A percentile compares a stretch with the other conserved stretches of the same genome.
Conservation (phyloP, 805 yeast genomes). For the Candida nanaspora region DNA sequence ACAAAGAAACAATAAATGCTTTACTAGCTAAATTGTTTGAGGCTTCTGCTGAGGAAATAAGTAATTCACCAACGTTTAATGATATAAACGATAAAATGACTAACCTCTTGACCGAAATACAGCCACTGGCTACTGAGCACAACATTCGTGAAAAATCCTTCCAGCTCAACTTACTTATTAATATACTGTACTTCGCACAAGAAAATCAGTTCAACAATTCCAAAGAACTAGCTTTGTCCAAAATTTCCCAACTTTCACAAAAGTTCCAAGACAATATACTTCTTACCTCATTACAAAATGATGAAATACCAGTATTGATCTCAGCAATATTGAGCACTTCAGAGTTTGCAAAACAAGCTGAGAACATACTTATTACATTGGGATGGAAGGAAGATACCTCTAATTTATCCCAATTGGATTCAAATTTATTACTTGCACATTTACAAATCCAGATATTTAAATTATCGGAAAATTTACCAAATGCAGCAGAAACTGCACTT, state of each 20-base stretch:
- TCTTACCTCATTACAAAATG: conserved; percentile 13
- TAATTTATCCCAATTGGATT: too few relatives aligned
- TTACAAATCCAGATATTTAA: conserved; percentile 15
- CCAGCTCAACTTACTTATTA: conserved; percentile 20
- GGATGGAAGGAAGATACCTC: too few relatives aligned
- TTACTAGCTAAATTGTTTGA: conserved; percentile 15
- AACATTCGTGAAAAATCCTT: conserved; percentile 7
- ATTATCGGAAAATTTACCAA: conserved; percentile 2
- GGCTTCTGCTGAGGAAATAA: conserved; percentile 24
- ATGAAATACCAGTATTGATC: conserved; percentile 20
- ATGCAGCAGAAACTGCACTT: too few relatives aligned
- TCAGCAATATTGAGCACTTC: conserved; percentile 13
- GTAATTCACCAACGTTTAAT: conserved; percentile 19
- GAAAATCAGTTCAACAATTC: conserved; percentile 21
- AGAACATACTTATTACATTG: too few relatives aligned
- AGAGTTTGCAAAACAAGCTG: not conserved
- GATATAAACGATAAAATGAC: conserved; percentile 15
- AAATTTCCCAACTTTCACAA: not conserved
- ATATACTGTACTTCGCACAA: conserved; percentile 22
- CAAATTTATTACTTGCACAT: conserved; percentile 14
- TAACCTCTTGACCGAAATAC: too few relatives aligned
- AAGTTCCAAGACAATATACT: conserved; percentile 1
- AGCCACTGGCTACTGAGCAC: conserved; percentile 4
- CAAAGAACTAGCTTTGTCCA: conserved; percentile 7
- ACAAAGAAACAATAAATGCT: too few relatives aligned